A percentile compares a stretch with the other conserved stretches of the same genome.
phyloP scores from a whole-genome alignment of 768 basidiomycete genomes.

The Lyophyllum semitale region DNA sequence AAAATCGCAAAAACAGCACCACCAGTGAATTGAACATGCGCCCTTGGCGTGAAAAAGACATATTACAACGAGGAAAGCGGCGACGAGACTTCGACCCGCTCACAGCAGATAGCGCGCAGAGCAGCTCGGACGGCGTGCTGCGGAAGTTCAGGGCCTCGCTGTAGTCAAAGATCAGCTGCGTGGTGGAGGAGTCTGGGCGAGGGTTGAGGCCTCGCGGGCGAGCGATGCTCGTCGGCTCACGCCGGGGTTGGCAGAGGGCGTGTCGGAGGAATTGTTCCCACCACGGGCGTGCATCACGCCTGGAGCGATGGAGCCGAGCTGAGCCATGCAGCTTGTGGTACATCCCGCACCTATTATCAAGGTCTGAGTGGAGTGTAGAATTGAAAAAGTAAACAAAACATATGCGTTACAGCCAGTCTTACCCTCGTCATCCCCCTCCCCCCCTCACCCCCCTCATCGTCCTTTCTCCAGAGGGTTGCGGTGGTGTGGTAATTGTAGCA shows the following conservation, averaged over 20 bases:
- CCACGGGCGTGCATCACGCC: conserved; percentile 76
- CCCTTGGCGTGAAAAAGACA: too few relatives aligned
- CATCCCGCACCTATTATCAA: conserved; percentile 62
- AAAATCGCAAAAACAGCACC: too few relatives aligned
- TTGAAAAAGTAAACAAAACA: conserved; percentile 28
- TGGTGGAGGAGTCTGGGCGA: conserved; percentile 72
- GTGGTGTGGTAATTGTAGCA: conserved; percentile 92
- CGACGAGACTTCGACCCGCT: too few relatives aligned
- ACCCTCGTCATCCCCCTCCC: conserved; percentile 88
- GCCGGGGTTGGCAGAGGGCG: conserved; percentile 75
- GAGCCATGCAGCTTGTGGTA: conserved; percentile 89
- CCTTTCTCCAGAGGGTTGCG: conserved; percentile 87
- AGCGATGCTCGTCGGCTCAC: conserved; percentile 77
- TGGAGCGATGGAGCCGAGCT: conserved; percentile 83
- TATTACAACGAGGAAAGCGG: too few relatives aligned
- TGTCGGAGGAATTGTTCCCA: conserved; percentile 57
- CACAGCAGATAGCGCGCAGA: conserved; percentile 50
- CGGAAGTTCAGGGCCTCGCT: conserved; percentile 44
- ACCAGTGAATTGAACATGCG: too few relatives aligned
- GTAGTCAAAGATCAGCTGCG: conserved; percentile 54
- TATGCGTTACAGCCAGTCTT: conserved; percentile 92
- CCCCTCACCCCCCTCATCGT: too few relatives aligned
- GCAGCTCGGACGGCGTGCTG: conserved; percentile 52
- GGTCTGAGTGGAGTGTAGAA: not conserved
- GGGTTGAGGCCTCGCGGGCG: conserved; percentile 56